Evolutionary conservation across 176 grass and related monocot genomes (phyloP), one percentile per base, ranked within the genome.

Genomic region (Ananas comosus): DNA sequence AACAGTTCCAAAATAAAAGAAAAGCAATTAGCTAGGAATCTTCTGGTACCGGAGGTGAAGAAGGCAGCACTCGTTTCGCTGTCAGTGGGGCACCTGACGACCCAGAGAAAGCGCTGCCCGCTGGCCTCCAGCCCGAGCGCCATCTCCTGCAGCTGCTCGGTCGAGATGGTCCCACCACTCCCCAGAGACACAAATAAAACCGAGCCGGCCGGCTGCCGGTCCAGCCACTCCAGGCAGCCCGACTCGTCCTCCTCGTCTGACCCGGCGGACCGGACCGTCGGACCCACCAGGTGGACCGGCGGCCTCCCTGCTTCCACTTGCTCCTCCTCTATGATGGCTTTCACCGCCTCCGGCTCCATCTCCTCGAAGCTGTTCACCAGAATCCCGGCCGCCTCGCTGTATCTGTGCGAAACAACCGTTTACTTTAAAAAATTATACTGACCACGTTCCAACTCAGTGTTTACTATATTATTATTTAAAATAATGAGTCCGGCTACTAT

Each of bases 121-220:
- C 85, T 89, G 29, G 69, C 53, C 72, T 96, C 85, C n/a, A 96
- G 48, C 27, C 92, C 88, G 11, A 78, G 49, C 0, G 88, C 85
- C 0, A 91, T 19, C 85, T 89, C 85, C 9, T 14, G 23, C 0
- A n/a, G 72, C 66, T 96, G 92, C 18, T 53, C 29, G 11, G 1
- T 23, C 0, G 88, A 82, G 18, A 91, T 72, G 18, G 88, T 72
- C 16, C 92, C 86, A 1, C 83, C 88, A 64, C 86, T 96, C 53
- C 92, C 92, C 2, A 91, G 78, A 10, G 66, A 87, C 18, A 96
- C 78, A 63, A 84, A 91, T 22, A 91, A 10, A 19, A 89, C 88
- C 2, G 92, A 96, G 1, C 17, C n/a, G 2, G 28, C 53, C 11
- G 88, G 83, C 66, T 96, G 92, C 48, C 63, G 53, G 70, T 89